Evolutionary conservation across 768 basidiomycete species (phyloP), one percentile per base, ranked within the genome.

Genomic region (Amanita polypyramis): DNA sequence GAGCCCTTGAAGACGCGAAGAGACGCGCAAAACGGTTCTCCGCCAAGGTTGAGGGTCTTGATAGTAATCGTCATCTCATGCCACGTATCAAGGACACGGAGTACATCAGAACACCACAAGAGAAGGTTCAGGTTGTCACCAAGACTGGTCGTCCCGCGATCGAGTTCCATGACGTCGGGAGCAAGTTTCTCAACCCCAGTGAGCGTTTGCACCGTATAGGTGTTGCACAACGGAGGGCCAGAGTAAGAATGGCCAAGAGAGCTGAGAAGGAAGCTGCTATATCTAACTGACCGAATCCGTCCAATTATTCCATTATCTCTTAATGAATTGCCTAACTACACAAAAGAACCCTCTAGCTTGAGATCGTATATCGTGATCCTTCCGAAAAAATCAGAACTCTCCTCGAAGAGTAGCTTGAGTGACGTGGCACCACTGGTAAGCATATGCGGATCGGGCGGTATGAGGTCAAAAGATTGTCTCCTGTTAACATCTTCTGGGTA

Each of bases 331-430:
- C 5, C 34, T 32, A 43, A 38, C 49, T 35, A 33, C 35, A 52
- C n/a, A 14, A 58, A 41, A 19, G 32, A 56, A 17, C 70, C 73
- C 36, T 73, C 66, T 15, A 72, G 36, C 47, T 61, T 62, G 32
- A 88, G 56, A 58, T 87, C 80, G 58, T 89, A 89, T 35, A 89
- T 59, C 6, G 77, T 85, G 37, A 89, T 72, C 62, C 87, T 73
- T 45, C 88, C 88, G 58, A 89, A 91, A 57, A 90, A 85, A 64
- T 90, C 88, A 15, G 88, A 89, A 60, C 85, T 86, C 59, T 79
- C 74, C 55, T 86, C 81, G 52, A 92, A 91, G 4, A 85, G 67
- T 10, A 92, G 61, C 61, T 76, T 83, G 53, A 91, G 50, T 14
- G 69, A 66, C 48, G 55, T 62, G 12, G 80, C 63, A 8, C 70